Conservation (phyloP, 129 eudicot species). For the Tagetes patula region DNA sequence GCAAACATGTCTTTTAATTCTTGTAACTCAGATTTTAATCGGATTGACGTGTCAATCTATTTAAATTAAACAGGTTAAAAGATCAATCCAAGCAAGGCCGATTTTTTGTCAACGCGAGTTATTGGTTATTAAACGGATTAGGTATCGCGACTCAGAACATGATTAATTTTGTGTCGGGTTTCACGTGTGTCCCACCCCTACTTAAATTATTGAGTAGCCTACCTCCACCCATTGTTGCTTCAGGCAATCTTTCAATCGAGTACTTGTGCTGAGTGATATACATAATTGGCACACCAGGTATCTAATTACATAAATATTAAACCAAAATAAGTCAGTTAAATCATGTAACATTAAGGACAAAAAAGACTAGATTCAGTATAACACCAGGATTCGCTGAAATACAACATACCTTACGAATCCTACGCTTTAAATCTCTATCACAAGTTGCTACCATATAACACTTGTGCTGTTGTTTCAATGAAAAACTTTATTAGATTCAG, state of each 20-base stretch:
- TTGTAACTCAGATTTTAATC: too few species aligned
- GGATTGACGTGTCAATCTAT: too few species aligned
- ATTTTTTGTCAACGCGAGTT: too few species aligned
- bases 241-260: constrained; percentile 89
- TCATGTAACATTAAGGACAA: background rate
- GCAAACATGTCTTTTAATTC: too few species aligned
- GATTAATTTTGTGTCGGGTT: too few species aligned
- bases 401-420: constrained; percentile 80
- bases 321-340: background rate
- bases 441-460: constrained; percentile 99
- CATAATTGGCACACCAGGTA: constrained; percentile 99
- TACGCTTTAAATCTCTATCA: constrained; percentile 91
- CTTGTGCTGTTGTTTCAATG: constrained; percentile 78
- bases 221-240: constrained; percentile 99
- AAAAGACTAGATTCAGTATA: background rate
- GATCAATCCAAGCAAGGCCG: too few species aligned
- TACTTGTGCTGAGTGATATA: constrained; percentile 83
- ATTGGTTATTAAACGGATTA: too few species aligned
- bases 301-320: constrained; percentile 34
- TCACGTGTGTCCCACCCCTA: too few species aligned
- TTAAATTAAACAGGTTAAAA: too few species aligned
- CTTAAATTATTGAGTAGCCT: constrained; percentile 10
- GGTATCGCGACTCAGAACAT: too few species aligned
- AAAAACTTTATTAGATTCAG: constrained; percentile 1
- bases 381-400: background rate